Evolutionary conservation across 768 basidiomycete species (phyloP).

Genomic region (Amanita muscaria): DNA sequence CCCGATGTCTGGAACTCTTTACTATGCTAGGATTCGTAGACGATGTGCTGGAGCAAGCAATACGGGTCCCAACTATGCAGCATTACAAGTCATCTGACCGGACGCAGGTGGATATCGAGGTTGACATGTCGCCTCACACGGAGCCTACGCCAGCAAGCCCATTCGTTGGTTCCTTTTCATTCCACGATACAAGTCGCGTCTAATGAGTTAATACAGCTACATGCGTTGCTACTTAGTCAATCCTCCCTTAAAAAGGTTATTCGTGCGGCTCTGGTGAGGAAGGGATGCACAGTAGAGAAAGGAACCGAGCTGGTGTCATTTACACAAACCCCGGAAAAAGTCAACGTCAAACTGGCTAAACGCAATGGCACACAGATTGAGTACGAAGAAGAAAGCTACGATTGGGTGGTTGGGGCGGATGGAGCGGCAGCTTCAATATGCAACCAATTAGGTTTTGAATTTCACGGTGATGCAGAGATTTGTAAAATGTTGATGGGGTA

Average conservation of each 20-base stretch:
- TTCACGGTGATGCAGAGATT: slow-evolving; percentile 33
- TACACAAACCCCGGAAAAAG: slow-evolving; percentile 23
- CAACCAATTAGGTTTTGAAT: slow-evolving; percentile 31
- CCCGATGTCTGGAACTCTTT: not conserved
- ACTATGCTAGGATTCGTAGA: not conserved
- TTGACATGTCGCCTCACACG: not conserved
- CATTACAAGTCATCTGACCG: not conserved
- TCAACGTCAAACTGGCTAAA: slow-evolving; percentile 20
- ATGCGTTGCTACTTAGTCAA: slow-evolving; percentile 18
- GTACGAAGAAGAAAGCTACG: slow-evolving; percentile 19
- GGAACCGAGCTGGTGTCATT: slow-evolving; percentile 25
- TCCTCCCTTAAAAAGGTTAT: slow-evolving; percentile 22
- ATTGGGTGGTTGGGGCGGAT: slow-evolving; percentile 34
- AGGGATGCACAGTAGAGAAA: slow-evolving; percentile 24
- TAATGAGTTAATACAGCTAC: slow-evolving; percentile 17
- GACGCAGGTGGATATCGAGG: not conserved
- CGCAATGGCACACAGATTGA: slow-evolving; percentile 14
- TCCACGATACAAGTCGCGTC: too few relatives aligned
- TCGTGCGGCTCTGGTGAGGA: slow-evolving; percentile 19
- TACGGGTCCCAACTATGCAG: not conserved
- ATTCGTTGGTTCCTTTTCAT: slow-evolving; percentile 12
- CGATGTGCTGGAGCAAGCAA: slow-evolving; percentile 1
- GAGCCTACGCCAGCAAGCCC: slow-evolving; percentile 14
- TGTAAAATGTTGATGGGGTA: slow-evolving; percentile 28
- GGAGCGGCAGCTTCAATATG: slow-evolving; percentile 31